A percentile compares a stretch with the other conserved stretches of the same genome.
Evolutionary conservation across 345 rosid genomes (phyloP).

Genomic region (Salix brachista): DNA sequence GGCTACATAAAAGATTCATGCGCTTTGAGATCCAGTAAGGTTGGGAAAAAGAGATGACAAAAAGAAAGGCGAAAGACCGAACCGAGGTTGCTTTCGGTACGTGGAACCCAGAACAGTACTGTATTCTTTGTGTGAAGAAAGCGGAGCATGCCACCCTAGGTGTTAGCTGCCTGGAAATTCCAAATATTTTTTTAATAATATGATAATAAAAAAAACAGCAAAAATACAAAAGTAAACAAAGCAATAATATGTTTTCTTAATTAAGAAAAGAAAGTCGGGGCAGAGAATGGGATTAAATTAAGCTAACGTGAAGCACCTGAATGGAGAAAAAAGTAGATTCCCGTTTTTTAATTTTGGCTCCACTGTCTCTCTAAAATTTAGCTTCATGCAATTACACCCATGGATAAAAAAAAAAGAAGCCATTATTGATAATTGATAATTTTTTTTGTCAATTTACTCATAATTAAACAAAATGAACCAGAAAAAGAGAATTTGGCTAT

Average conservation of each 20-base stretch:
- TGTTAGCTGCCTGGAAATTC: constrained; percentile 25
- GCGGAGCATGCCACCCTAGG: constrained; percentile 44
- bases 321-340: constrained; percentile 8
- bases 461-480: too few species aligned
- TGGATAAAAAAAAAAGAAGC: not conserved
- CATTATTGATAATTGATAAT: too few species aligned
- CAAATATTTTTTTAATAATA: not conserved
- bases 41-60: not conserved
- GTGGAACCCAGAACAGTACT: constrained; percentile 9
- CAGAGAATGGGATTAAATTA: constrained; percentile 9
- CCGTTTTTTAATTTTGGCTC: not conserved
- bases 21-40: not conserved
- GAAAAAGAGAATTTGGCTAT: too few species aligned
- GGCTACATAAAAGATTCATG: not conserved
- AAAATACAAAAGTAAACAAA: not conserved
- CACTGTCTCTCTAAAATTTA: not conserved
- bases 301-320: constrained; percentile 28
- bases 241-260: not conserved
- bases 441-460: too few species aligned
- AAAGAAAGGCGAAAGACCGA: not conserved
- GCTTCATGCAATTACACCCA: not conserved
- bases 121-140: constrained; percentile 27
- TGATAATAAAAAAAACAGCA: not conserved
- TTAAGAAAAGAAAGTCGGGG: constrained; percentile 11
- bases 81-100: not conserved